Base-by-base conservation (phyloP, 2,329 filamentous ascomycete species). In the Proliferodiscus dingleyae region DNA sequence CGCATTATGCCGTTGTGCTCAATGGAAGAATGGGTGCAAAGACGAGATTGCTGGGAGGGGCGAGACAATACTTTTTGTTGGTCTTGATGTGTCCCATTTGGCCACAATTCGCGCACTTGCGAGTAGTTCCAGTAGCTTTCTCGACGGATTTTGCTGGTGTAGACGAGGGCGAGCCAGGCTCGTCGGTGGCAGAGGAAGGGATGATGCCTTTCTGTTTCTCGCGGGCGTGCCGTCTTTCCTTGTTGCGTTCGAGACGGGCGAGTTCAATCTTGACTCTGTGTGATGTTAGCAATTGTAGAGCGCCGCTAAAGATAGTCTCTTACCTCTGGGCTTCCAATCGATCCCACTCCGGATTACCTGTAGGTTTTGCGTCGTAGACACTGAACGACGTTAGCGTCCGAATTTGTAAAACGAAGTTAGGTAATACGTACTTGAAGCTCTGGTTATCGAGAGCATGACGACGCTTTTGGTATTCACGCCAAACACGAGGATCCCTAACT, bases 71-170 rank as follows among this genome's bases (percentile, higher is more conserved):
- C 89, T 96, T 97, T 72, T 96, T 95, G 74, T 97, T 97, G 38
- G 91, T 97, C 70, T 96, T 96, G 74, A 98, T 98, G 63, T 98
- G 93, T 24, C 93, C 93, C 44, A 95, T 86, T 66, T 93, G 87
- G 41, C 93, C 93, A 69, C 93, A 98, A 67, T 96, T 97, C 56
- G 93, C 93, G 70, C 93, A 98, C 71, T 97, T 97, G 60, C 94
- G 79, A 26, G 85, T 85, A 46, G 88, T 94, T 50, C 83, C 81
- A 38, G 71, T 77, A 49, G 64, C 62, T 50, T 72, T 71, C 59
- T 74, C 70, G 61, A 80, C 68, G 4, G 69, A 68, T 24, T 71
- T 71, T 6, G 67, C 67, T 11, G 67, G 69, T 2, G 71, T 67
- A 16, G 71, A 66, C 24, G 65, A 66, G n/a, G 69, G 68, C 32